Base-by-base conservation (phyloP, 2,329 filamentous ascomycete species). In the Phaeomoniella chlamydospora region DNA sequence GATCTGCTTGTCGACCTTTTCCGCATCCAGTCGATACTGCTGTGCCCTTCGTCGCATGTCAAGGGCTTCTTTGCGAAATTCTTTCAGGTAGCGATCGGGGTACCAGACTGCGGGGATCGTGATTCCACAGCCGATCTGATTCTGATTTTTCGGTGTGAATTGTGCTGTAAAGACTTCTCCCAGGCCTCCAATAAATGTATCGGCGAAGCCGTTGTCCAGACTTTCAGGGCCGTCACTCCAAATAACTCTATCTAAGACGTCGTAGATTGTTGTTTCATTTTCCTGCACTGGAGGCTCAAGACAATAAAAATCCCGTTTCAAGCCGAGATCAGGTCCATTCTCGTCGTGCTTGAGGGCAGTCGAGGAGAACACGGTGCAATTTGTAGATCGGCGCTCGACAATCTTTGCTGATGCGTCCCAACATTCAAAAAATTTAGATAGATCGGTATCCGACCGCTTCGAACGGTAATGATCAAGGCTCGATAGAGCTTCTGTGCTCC, bases 1-100 rank as follows among this genome's bases (percentile, higher is more conserved):
- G 26, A 56, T 54, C n/a, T 55, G 39, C 5, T 34, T 37, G 13
- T 58, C 52, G 11, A 62, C 34, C 26, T 44, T 49, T 15, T 46
- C 42, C 4, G 62, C 45, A 19, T 58, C 49, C 26, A 51, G 43
- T 18, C 49, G 45, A 5, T 55, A 45, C 31, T 55, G 47, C 5
- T 59, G 47, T 41, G 56, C 53, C 18, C 50, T 51, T 5, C 43
- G 39, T 18, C 68, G 64, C 39, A 74, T 62, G 5, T 61, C 56
- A 31, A 58, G 58, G 12, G 68, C 61, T 6, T 60, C 47, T 2
- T 59, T 57, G 37, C 62, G 58, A 39, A 68, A 70, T 41, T 61
- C 56, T 34, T 68, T 58, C 32, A 76, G 55, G 48, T 78, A 79
- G 32, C 73, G 64, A 52, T 78, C 74, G 3, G 69, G 62, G 43